These are phyloP conservation scores for Zygoascus flipseniorum DNA, from an alignment of 805 yeast genomes.

Conservation along the genomic window DNA sequence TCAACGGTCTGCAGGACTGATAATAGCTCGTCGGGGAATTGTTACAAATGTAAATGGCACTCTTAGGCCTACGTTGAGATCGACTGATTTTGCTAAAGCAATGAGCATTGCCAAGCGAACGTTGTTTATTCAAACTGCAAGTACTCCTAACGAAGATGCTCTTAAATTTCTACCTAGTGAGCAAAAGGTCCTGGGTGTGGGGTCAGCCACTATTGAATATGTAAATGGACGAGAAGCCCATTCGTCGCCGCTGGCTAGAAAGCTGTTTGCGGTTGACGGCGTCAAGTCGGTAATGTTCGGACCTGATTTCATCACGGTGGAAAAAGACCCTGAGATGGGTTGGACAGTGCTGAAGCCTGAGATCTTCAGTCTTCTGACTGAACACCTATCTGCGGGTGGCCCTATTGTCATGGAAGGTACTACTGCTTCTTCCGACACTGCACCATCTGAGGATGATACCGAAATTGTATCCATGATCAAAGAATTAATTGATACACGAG, in stretches of 20 bases:
- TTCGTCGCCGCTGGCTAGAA: constrained; percentile 68
- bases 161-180: constrained; percentile 74
- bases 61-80: no score
- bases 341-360: constrained; percentile 71
- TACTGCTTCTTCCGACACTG: constrained; percentile 25
- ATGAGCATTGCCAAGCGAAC: constrained; percentile 2
- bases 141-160: constrained; percentile 83
- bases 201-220: constrained; percentile 54
- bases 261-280: constrained; percentile 68
- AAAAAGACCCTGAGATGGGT: constrained; percentile 47
- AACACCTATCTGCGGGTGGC: constrained; percentile 36
- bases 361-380: constrained; percentile 43
- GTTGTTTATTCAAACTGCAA: constrained; percentile 63
- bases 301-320: constrained; percentile 73
- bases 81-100: background rate
- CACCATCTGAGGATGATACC: constrained; percentile 54
- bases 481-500: constrained; percentile 86
- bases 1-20: no score
- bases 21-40: no score
- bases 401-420: constrained; percentile 40
- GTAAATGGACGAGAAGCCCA: constrained; percentile 67
- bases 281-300: constrained; percentile 73
- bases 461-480: constrained; percentile 86
- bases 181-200: constrained; percentile 48
- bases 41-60: no score